These are phyloP conservation scores for Chrysochromulina parva DNA, from an alignment of 78 protist species.

Conservation along the genomic window DNA sequence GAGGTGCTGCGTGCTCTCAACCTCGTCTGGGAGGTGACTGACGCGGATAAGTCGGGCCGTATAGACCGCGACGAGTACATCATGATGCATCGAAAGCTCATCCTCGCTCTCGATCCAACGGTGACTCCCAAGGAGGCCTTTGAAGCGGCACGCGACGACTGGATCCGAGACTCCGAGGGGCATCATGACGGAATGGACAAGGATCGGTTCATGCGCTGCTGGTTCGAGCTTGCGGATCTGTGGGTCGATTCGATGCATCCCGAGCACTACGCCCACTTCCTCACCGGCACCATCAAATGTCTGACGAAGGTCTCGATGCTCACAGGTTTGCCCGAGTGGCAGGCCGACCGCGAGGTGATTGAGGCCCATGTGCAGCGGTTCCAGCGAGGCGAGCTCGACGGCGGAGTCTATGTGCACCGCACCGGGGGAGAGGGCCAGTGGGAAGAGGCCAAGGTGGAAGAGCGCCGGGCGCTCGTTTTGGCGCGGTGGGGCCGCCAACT, in stretches of 20 bases:
- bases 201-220: not conserved
- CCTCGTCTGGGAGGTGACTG: not conserved
- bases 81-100: not conserved
- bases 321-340: no score
- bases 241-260: not conserved
- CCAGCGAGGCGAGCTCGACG: no score
- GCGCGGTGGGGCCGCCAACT: no score
- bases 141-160: not conserved
- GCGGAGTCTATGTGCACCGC: no score
- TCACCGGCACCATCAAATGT: no score
- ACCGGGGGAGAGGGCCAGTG: no score
- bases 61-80: not conserved
- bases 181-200: not conserved
- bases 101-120: not conserved
- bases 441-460: no score
- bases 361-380: no score
- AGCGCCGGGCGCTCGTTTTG: no score
- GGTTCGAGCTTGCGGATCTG: slow-evolving; percentile 10
- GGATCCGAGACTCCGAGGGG: not conserved
- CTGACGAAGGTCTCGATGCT: no score
- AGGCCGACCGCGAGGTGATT: no score
- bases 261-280: no score
- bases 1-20: not conserved
- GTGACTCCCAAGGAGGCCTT: not conserved
- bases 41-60: not conserved